Conservation (phyloP, 2,329 filamentous ascomycete species). For the Talaromyces sp. region DNA sequence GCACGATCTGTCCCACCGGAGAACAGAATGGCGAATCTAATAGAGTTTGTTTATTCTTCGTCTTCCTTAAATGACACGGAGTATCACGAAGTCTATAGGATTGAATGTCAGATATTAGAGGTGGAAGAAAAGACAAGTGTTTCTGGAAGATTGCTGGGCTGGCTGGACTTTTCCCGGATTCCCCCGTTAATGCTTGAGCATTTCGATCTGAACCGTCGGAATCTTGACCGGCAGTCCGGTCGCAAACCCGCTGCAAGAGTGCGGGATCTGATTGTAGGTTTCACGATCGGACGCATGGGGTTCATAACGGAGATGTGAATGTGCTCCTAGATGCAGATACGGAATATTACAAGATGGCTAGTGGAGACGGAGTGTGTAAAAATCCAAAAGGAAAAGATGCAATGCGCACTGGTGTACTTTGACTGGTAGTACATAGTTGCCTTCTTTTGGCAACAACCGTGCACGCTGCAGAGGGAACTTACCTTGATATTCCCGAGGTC, state of each 20-base stretch:
- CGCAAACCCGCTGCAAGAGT: conserved; percentile 14
- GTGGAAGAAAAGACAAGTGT: not conserved
- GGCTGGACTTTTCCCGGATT: conserved; percentile 6
- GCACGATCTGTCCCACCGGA: not conserved
- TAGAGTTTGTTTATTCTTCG: no score
- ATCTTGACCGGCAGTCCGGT: conserved; percentile 23
- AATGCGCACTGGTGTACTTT: no score
- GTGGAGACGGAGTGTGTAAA: no score
- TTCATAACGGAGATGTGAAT: not conserved
- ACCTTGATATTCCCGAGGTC: no score
- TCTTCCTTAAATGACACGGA: not conserved
- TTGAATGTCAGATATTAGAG: no score
- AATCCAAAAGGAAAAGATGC: no score
- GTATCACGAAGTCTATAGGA: no score
- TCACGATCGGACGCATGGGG: conserved; percentile 12
- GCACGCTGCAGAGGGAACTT: not conserved
- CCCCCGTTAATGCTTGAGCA: conserved; percentile 7
- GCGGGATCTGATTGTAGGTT: conserved; percentile 15
- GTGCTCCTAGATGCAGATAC: no score
- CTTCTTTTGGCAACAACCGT: not conserved
- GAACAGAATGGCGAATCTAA: not conserved
- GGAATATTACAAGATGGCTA: no score
- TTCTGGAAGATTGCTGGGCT: not conserved
- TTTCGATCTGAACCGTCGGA: conserved; percentile 30
- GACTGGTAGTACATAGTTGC: not conserved